Percentiles rank a stretch among this genome's conserved stretches.
Conservation (phyloP, 768 basidiomycete species). For the Sporobolomyces roseus region DNA sequence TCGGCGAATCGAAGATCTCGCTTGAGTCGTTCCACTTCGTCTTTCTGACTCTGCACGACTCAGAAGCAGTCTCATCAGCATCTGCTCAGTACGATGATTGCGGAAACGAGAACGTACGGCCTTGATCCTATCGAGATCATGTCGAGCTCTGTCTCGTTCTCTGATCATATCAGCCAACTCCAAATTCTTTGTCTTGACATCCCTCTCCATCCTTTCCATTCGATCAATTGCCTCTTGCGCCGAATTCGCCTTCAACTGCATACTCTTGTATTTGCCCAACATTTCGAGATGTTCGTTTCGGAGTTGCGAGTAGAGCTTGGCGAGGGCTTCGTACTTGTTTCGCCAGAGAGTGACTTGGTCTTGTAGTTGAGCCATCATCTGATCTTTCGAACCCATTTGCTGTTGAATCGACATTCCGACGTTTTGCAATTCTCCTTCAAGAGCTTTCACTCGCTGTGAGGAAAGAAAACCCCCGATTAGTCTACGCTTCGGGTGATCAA, state of each 20-base stretch:
- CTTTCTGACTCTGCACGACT: conserved; percentile 67
- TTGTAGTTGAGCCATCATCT: conserved; percentile 88
- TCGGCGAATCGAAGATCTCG: conserved; percentile 92
- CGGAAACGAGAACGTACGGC: conserved; percentile 53
- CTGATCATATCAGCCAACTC: conserved; percentile 98
- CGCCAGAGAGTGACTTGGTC: conserved; percentile 96
- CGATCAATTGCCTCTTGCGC: conserved; percentile 96
- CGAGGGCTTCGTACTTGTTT: conserved; percentile 96
- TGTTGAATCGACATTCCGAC: conserved; percentile 71
- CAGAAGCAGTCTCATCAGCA: neutral
- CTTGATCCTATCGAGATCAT: conserved; percentile 90
- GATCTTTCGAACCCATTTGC: conserved; percentile 87
- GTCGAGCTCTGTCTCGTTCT: conserved; percentile 90
- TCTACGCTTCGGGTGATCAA: too few relatives aligned
- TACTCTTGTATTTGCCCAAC: conserved; percentile 91
- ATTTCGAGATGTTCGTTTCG: conserved; percentile 96
- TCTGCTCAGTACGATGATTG: too few relatives aligned
- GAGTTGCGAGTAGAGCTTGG: conserved; percentile 96
- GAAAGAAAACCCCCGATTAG: too few relatives aligned
- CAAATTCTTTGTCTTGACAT: conserved; percentile 96
- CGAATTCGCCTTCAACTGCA: conserved; percentile 96
- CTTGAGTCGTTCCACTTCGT: conserved; percentile 84
- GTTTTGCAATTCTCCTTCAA: conserved; percentile 80
- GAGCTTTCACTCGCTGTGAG: conserved; percentile 80
- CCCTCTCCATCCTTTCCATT: conserved; percentile 98